Conservation (phyloP, 768 basidiomycete species). For the Mycena pura region DNA sequence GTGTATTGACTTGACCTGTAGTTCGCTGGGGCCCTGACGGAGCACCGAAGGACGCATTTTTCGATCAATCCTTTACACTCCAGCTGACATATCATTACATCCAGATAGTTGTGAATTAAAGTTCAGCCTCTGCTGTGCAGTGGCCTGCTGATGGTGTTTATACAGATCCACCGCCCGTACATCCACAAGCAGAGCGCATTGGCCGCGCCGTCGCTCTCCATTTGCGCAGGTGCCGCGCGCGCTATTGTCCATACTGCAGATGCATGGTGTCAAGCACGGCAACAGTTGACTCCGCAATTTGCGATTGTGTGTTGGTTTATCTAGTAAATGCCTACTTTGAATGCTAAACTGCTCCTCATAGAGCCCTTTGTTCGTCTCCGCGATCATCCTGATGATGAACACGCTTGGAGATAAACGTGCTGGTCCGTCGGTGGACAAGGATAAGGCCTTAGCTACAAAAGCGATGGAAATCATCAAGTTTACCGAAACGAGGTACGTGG, state of each 20-base stretch:
- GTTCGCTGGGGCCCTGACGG: constrained; percentile 45
- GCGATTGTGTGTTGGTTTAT: not conserved
- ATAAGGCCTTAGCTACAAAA: not conserved
- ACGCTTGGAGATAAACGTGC: constrained; percentile 11
- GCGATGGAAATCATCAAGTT: constrained; percentile 16
- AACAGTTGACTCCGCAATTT: not conserved
- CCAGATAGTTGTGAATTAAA: constrained; percentile 59
- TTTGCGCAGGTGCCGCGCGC: constrained; percentile 22
- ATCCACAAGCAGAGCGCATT: constrained; percentile 6
- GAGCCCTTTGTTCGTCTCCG: constrained; percentile 18
- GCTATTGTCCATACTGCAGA: constrained; percentile 7
- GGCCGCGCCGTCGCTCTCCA: constrained; percentile 19
- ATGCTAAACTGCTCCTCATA: not conserved
- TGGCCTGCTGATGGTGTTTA: not conserved
- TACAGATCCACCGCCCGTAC: constrained; percentile 31
- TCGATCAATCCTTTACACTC: constrained; percentile 51
- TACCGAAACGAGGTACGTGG: constrained; percentile 8
- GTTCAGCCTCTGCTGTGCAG: constrained; percentile 60
- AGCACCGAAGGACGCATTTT: constrained; percentile 34
- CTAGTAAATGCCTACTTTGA: not conserved
- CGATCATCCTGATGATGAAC: constrained; percentile 13
- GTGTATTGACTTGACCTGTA: constrained; percentile 10
- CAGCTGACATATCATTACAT: constrained; percentile 48
- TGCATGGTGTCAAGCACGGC: constrained; percentile 8
- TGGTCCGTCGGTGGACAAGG: constrained; percentile 6